Base-by-base conservation (phyloP, 345 rosid genomes). In the Lepidium sativum region DNA sequence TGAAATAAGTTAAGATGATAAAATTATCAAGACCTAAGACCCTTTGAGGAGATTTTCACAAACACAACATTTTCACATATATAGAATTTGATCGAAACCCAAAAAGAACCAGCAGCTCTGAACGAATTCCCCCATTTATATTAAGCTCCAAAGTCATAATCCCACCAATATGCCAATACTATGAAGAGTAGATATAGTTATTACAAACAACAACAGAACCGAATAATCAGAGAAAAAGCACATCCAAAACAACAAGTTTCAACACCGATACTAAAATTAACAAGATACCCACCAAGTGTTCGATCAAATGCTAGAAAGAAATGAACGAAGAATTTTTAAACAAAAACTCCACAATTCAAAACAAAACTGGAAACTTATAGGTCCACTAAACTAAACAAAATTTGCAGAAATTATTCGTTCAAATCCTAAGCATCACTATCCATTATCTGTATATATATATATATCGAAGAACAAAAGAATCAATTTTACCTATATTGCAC, bases 291-390 rank as follows among this genome's bases (percentile, higher is more conserved):
- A 61, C 63, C 56, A 62, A 44, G 49, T 43, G 3, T 54, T 70
- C 74, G 56, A 70, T 27, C 9, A 34, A 43, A 61, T 69, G 47
- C 49, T 62, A 52, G 16, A 34, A 4, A 52, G 16, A 34, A 4
- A 52, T 2, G 1, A 60, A 53, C 33, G 9, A 16, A 35, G 39
- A 52, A n/a, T 13, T 16, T 16, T 4, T 13, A 31, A 55, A 12
- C 9, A 18, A 34, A 21, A 12, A 15, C 12, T 0, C n/a, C 4
- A 35, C 6, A 9, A 17, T 27, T 57, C 39, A 16, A 16, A 10
- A 18, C 25, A 5, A 9, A 41, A 52, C 2, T 32, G 10, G 58
- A 52, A 54, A 11, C 17, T 37, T 39, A 16, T 7, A 9, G 14
- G 17, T 21, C 57, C 8, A 13, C 47, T 38, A 38, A 40, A 55